Conservation (phyloP, 768 basidiomycete species). For the Auricularia cornea region DNA sequence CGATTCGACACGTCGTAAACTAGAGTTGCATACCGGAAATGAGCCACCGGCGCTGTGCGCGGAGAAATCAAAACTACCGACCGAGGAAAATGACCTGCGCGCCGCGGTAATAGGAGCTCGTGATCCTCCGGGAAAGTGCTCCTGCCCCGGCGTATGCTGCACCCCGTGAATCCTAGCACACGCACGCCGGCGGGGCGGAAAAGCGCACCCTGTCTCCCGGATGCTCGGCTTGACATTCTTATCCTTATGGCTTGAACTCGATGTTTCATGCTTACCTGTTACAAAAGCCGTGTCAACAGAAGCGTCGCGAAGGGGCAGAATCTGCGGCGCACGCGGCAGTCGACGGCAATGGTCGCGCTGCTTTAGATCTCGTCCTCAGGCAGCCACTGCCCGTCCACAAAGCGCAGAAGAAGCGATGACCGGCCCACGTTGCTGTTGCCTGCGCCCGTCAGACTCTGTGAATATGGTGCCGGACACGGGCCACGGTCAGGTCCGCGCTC, state of each 20-base stretch:
- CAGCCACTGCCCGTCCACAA: slow-evolving; percentile 38
- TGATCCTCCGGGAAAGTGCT: slow-evolving; percentile 42
- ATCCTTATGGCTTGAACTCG: slow-evolving; percentile 38
- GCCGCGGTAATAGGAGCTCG: slow-evolving; percentile 43
- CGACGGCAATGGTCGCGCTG: slow-evolving; percentile 12
- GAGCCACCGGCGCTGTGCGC: too few species aligned
- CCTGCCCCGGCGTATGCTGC: slow-evolving; percentile 39
- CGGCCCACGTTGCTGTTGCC: slow-evolving; percentile 32
- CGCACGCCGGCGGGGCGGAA: background rate
- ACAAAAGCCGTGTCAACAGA: too few species aligned
- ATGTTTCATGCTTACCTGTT: slow-evolving; percentile 34
- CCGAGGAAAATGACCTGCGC: slow-evolving; percentile 40
- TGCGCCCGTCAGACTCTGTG: too few species aligned
- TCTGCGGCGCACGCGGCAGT: background rate
- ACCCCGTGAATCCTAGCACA: slow-evolving; percentile 12
- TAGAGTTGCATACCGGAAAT: slow-evolving; percentile 19
- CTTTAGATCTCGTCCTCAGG: slow-evolving; percentile 25
- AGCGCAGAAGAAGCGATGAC: slow-evolving; percentile 34
- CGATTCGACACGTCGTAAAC: slow-evolving; percentile 94
- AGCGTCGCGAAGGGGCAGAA: too few species aligned
- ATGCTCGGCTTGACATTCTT: slow-evolving; percentile 42
- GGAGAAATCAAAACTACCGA: slow-evolving; percentile 9
- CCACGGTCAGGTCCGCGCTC: background rate
- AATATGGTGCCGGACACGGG: slow-evolving; percentile 8
- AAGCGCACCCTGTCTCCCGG: slow-evolving; percentile 24